These are phyloP conservation scores for Monascus ruber DNA, from an alignment of 2,329 filamentous ascomycete species.

Conservation along the genomic window DNA sequence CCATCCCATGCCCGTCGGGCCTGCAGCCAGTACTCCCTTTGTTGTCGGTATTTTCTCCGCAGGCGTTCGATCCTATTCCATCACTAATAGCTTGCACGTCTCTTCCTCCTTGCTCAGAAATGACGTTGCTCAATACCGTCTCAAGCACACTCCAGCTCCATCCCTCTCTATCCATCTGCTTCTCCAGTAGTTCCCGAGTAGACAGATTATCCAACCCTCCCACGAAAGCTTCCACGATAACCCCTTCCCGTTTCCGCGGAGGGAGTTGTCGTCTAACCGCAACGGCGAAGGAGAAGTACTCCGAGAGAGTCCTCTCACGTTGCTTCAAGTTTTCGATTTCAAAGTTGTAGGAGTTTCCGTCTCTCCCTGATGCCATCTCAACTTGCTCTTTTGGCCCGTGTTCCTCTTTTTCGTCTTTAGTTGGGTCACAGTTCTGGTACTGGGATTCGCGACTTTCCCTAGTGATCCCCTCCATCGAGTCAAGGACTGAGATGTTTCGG, in stretches of 20 bases:
- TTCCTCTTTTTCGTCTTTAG: too few relatives aligned
- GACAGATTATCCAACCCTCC: conserved; percentile 14
- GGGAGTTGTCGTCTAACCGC: conserved; percentile 8
- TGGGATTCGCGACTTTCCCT: too few relatives aligned
- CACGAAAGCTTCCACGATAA: conserved; percentile 20
- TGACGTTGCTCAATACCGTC: conserved; percentile 1
- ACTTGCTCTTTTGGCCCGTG: too few relatives aligned
- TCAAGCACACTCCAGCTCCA: conserved; percentile 17
- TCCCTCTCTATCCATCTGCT: conserved; percentile 11
- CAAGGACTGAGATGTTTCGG: too few relatives aligned
- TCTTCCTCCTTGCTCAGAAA: neutral
- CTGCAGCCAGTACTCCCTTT: neutral
- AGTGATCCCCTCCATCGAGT: too few relatives aligned
- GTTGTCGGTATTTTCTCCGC: neutral
- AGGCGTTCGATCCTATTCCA: neutral
- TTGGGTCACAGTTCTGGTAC: too few relatives aligned
- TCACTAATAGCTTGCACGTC: neutral
- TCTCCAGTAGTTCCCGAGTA: conserved; percentile 9
- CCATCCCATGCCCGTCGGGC: neutral
- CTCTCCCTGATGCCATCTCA: too few relatives aligned
- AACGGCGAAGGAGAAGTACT: conserved; percentile 16
- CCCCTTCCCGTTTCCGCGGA: conserved; percentile 7
- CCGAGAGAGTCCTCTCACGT: conserved; percentile 8
- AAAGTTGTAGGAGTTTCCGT: neutral
- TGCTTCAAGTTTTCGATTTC: conserved; percentile 10